These are phyloP conservation scores for Pichia kluyveri DNA, from an alignment of 805 yeast genomes.

Conservation along the genomic window DNA sequence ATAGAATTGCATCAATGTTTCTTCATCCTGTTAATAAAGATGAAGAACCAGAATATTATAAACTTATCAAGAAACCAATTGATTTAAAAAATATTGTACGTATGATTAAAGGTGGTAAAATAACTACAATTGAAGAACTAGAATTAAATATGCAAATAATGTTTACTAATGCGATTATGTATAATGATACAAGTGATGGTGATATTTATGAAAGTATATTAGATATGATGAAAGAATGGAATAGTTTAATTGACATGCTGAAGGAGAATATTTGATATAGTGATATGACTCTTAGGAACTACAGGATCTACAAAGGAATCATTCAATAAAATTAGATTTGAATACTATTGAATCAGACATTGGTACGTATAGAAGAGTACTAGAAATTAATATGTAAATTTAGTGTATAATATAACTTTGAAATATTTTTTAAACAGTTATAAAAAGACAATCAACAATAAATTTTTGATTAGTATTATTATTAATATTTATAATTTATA, in stretches of 20 bases:
- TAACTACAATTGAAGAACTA: slow-evolving; percentile 40
- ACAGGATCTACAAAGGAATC: too few species aligned
- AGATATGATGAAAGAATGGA: slow-evolving; percentile 65
- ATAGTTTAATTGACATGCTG: slow-evolving; percentile 46
- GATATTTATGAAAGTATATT: slow-evolving; percentile 54
- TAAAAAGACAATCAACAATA: too few species aligned
- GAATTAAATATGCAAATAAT: slow-evolving; percentile 64
- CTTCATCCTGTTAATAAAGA: slow-evolving; percentile 56
- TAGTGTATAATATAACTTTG: too few species aligned
- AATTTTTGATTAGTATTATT: not conserved
- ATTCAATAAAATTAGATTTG: not conserved
- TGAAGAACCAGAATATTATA: slow-evolving; percentile 63
- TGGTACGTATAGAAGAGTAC: too few species aligned
- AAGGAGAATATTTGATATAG: slow-evolving; percentile 31
- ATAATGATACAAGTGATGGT: slow-evolving; percentile 49
- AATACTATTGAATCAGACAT: too few species aligned
- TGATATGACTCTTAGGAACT: not conserved
- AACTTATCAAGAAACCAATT: slow-evolving; percentile 52
- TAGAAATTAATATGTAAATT: too few species aligned
- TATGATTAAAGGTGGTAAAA: slow-evolving; percentile 48
- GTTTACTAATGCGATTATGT: slow-evolving; percentile 84
- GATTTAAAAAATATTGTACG: slow-evolving; percentile 58
- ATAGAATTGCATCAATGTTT: slow-evolving; percentile 67
- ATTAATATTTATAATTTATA: too few species aligned
- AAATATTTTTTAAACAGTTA: too few species aligned